A percentile compares a stretch with the other conserved stretches of the same genome.
Evolutionary conservation across 2,329 filamentous ascomycete species (phyloP).

Genomic region (Botrytis pseudocinerea): DNA sequence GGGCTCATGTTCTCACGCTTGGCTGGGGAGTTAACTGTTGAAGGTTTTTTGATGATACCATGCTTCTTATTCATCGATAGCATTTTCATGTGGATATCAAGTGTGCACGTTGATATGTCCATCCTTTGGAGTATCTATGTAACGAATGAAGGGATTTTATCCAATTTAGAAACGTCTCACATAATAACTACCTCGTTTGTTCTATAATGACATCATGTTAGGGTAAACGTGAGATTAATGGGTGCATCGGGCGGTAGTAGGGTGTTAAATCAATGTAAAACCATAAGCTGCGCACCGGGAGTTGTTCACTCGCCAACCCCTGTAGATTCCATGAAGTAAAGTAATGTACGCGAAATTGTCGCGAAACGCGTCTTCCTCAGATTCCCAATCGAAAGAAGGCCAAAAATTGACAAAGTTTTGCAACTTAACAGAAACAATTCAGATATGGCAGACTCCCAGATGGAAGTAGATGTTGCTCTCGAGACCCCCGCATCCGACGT

Average conservation of each 20-base stretch:
- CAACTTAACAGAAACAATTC: neutral
- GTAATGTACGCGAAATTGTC: constrained; percentile 21
- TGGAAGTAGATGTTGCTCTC: constrained; percentile 39
- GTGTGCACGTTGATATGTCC: constrained; percentile 1
- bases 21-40: constrained; percentile 16
- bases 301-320: constrained; percentile 16
- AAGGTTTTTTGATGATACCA: constrained; percentile 20
- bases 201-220: neutral
- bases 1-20: constrained; percentile 1
- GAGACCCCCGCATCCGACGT: constrained; percentile 42
- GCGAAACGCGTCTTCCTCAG: constrained; percentile 20
- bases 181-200: neutral
- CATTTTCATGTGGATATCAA: constrained; percentile 1
- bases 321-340: neutral
- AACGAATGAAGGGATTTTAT: constrained; percentile 8
- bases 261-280: neutral
- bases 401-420: neutral
- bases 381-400: neutral
- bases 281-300: neutral
- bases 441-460: constrained; percentile 43
- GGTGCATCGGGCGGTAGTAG: neutral
- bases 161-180: neutral
- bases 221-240: neutral
- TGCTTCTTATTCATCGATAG: constrained; percentile 16
- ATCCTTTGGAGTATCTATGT: neutral